Conservation (phyloP, 2,329 filamentous ascomycete species). For the Colletotrichum salicis region DNA sequence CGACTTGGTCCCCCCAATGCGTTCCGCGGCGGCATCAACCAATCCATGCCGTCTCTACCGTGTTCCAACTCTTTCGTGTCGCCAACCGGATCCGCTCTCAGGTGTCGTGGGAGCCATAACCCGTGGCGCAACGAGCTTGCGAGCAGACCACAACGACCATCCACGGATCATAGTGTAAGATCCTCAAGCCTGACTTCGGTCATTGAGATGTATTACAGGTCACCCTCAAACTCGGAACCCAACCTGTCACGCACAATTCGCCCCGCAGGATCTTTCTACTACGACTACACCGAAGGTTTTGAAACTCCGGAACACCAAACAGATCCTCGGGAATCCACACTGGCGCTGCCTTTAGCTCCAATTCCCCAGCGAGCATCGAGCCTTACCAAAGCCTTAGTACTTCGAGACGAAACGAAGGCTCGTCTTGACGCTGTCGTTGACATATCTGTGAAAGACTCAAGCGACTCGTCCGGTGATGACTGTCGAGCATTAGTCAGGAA, state of each 20-base stretch:
- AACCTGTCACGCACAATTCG: slow-evolving; percentile 43
- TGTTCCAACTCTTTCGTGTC: slow-evolving; percentile 19
- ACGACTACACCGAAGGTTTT: slow-evolving; percentile 65
- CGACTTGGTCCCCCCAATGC: slow-evolving; percentile 52
- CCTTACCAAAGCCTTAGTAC: slow-evolving; percentile 41
- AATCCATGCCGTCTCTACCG: slow-evolving; percentile 53
- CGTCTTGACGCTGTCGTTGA: slow-evolving; percentile 32
- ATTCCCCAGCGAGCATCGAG: slow-evolving; percentile 42
- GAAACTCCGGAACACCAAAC: slow-evolving; percentile 44
- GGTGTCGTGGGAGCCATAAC: slow-evolving; percentile 36
- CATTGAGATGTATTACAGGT: slow-evolving; percentile 57
- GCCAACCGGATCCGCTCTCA: slow-evolving; percentile 33
- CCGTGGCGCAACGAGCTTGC: slow-evolving; percentile 39
- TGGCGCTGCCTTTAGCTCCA: slow-evolving; percentile 44
- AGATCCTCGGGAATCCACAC: not conserved
- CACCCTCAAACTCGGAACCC: slow-evolving; percentile 37
- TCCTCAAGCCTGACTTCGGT: slow-evolving; percentile 62
- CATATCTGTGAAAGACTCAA: slow-evolving; percentile 34
- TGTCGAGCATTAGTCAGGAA: not conserved
- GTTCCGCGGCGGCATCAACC: slow-evolving; percentile 52
- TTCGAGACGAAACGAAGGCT: slow-evolving; percentile 39
- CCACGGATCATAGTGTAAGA: slow-evolving; percentile 51
- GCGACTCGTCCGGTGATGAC: slow-evolving; percentile 27
- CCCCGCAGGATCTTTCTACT: slow-evolving; percentile 55
- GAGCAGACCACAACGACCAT: slow-evolving; percentile 47